phyloP scores from a whole-genome alignment of 2,329 filamentous ascomycete genomes.

The Rhytidhysteron rufulum region DNA sequence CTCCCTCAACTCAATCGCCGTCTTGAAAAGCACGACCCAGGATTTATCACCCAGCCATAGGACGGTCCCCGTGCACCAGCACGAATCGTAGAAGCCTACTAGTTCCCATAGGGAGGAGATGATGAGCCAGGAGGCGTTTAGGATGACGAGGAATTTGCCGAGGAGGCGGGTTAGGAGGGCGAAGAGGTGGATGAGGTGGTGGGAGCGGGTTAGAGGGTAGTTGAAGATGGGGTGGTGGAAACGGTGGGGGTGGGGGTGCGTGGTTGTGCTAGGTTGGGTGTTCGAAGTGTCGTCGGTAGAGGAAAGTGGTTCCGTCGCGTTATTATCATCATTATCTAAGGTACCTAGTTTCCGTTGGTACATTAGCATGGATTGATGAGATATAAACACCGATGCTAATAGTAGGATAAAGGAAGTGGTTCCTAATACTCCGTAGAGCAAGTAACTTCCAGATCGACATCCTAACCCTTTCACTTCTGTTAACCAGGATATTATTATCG shows the following conservation, averaged over 20 bases:
- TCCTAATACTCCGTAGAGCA: conserved; percentile 13
- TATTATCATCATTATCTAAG: too few species aligned
- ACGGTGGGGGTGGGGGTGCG: neutral
- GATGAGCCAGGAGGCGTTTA: conserved; percentile 17
- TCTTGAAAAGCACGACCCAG: conserved; percentile 19
- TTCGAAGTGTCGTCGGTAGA: neutral
- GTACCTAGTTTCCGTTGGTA: conserved; percentile 17
- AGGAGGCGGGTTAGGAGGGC: conserved; percentile 12
- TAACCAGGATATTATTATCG: conserved; percentile 16
- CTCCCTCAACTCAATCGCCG: conserved; percentile 7
- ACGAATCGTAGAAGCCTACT: conserved; percentile 15
- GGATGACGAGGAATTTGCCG: conserved; percentile 14
- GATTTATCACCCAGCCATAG: conserved; percentile 9
- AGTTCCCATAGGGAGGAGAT: conserved; percentile 15
- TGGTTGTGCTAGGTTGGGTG: neutral
- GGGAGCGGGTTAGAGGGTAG: conserved; percentile 12
- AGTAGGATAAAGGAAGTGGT: conserved; percentile 15
- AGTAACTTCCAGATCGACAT: conserved; percentile 14
- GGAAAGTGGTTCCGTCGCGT: too few species aligned
- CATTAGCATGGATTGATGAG: neutral
- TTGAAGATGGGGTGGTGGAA: conserved; percentile 7
- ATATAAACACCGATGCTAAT: conserved; percentile 11
- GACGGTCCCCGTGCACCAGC: conserved; percentile 16
- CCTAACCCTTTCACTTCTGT: conserved; percentile 17
- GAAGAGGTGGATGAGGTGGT: conserved; percentile 10